These are phyloP conservation scores for Erysimum cheiranthoides DNA, from an alignment of 345 rosid genomes.

Conservation along the genomic window DNA sequence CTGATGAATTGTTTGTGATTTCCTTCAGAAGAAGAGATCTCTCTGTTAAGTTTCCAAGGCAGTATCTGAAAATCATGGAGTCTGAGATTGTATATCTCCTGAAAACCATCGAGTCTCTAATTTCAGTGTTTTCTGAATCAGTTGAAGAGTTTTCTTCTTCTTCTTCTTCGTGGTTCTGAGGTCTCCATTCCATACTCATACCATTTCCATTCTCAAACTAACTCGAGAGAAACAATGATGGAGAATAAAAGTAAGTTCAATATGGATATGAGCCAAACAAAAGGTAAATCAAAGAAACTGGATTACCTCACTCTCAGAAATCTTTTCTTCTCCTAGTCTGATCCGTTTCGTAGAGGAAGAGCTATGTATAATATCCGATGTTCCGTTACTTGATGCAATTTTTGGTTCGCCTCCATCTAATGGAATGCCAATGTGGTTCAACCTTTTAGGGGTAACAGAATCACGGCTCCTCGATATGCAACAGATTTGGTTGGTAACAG, in stretches of 20 bases:
- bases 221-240: slow-evolving; percentile 21
- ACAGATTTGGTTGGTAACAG: slow-evolving; percentile 67
- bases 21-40: slow-evolving; percentile 82
- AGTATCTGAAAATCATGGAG: slow-evolving; percentile 67
- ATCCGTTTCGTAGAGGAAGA: slow-evolving; percentile 56
- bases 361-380: slow-evolving; percentile 50
- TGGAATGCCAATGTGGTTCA: slow-evolving; percentile 44
- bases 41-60: slow-evolving; percentile 78
- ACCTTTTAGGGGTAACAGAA: slow-evolving; percentile 57
- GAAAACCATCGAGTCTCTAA: slow-evolving; percentile 48
- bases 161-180: slow-evolving; percentile 45
- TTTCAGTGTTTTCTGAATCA: slow-evolving; percentile 67
- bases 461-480: slow-evolving; percentile 66
- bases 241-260: slow-evolving; percentile 20
- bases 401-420: slow-evolving; percentile 14
- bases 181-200: slow-evolving; percentile 44
- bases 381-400: slow-evolving; percentile 43
- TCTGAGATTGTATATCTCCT: slow-evolving; percentile 65
- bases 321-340: slow-evolving; percentile 58
- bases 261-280: slow-evolving; percentile 5
- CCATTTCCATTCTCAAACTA: slow-evolving; percentile 36
- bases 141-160: slow-evolving; percentile 58
- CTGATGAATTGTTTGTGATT: slow-evolving; percentile 65
- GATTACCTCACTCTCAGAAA: slow-evolving; percentile 48
- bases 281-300: neutral